Evolutionary conservation across 2,329 filamentous ascomycete genomes (phyloP), one percentile per base, ranked within the genome.

Genomic region (Anthostomella pinea): DNA sequence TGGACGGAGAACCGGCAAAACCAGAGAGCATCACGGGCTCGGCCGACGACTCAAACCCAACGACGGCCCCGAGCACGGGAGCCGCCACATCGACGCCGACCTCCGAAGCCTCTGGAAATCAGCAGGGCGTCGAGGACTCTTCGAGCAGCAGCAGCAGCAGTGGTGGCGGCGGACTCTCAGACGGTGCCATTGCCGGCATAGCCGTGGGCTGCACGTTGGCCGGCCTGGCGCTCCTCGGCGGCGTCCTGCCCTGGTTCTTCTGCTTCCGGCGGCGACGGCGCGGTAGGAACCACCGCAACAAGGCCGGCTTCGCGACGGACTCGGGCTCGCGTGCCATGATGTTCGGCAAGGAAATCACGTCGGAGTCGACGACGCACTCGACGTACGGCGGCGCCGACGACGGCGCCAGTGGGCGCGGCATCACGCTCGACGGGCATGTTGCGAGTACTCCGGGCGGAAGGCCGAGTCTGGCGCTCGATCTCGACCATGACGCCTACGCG

Each of bases 231-330:
- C 50, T 65, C 10, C 36, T 73, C 28, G 41, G 70, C 46, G 63
- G 52, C 5, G 57, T 51, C 3, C 44, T 71, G 6, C 46, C 58
- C 15, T 77, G 65, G 62, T 67, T 69, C 46, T 52, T 72, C 33
- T 55, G 45, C 36, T 49, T 70, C 18, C 65, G 65, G 11, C 67
- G 69, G 4, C 65, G 64, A 4, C 61, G 59, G 29, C 57, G 56
- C 23, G 52, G 43, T 20, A 40, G 52, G 18, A 36, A 39, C 3
- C 45, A 53, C 15, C 49, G 52, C 14, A 45, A 48, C 33, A 45
- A 48, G 19, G 46, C 46, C 26, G 53, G 53, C 35, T 43, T 56
- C 23, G 17, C 18, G 22, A 44, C 51, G 9, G 53, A 53, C 47
- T 44, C 57, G 22, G 52, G 30, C 27, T 45, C 49, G 2, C 41